Evolutionary conservation across 1,284 basidiomycete species (phyloP), one percentile per base, ranked within the genome.

Genomic region (Marasmius oreades): DNA sequence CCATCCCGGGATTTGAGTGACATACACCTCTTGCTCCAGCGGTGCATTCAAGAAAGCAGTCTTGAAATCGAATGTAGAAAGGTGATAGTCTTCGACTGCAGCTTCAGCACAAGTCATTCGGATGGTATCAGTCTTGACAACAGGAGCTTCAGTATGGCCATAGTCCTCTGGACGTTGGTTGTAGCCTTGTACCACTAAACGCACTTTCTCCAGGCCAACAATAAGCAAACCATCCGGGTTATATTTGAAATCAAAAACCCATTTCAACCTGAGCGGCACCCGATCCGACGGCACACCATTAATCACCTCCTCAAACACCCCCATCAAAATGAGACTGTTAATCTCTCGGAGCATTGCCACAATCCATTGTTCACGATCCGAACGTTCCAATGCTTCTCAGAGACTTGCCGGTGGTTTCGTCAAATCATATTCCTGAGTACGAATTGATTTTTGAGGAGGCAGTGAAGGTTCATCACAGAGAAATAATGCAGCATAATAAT

Each of bases 171-270:
- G 31, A 0, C 12, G 10, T 43, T 57, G 56, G 6, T 28, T 16
- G n/a, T 23, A 48, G 10, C 56, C 56, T 22, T 26, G 34, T 1
- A 48, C 56, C 12, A 45, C 42, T 2, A 57, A 23, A n/a, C 56
- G n/a, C 3, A 51, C 56, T 24, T 57, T 57, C n/a, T 47, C 18
- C 1, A 5, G 2, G 5, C 14, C n/a, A 1, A 57, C 39, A 2
- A 18, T 20, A n/a, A n/a, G n/a, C n/a, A n/a, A n/a, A 2, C 52
- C 52, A 20, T 23, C 36, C 1, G 43, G 5, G 1, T 23, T 18
- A 16, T 39, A 47, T 45, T 57, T 57, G 51, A 22, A 57, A 12
- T 20, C 36, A 22, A 31, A 53, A 1, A 57, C 56, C 51, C 52
- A 53, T 4, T 53, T 51, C 5, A 57, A 8, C 4, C 43, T 34